phyloP scores from a whole-genome alignment of 1,284 basidiomycete genomes.

The Ceratobasidium papillatum region DNA sequence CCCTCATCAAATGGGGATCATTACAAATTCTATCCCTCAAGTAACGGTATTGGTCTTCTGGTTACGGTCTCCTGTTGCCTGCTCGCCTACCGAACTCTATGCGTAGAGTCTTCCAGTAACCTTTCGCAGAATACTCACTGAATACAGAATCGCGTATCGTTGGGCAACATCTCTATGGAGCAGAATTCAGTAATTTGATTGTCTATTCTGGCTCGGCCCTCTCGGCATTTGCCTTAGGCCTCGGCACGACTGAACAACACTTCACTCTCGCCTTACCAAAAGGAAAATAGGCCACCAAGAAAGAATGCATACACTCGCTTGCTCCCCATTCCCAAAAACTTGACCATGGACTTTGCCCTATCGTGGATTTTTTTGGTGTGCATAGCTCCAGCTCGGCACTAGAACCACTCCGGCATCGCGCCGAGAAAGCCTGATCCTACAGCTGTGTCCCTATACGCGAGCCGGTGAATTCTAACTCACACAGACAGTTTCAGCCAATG shows the following conservation, averaged over 20 bases:
- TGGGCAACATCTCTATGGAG: no score
- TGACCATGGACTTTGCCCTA: no score
- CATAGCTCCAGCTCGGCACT: neutral
- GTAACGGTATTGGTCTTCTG: neutral
- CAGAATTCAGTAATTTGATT: neutral
- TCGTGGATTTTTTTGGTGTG: neutral
- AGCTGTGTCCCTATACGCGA: neutral
- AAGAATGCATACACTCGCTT: neutral
- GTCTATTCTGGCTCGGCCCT: neutral
- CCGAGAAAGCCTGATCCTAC: neutral
- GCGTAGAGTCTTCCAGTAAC: no score
- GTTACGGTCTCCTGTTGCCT: no score
- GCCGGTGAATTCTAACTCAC: neutral
- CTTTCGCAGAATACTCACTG: no score
- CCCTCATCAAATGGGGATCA: neutral
- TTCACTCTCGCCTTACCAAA: neutral
- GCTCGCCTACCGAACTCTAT: neutral
- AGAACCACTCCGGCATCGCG: neutral
- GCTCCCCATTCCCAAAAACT: neutral
- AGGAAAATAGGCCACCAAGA: neutral
- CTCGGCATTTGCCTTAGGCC: neutral
- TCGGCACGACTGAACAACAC: neutral
- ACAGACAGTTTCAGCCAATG: neutral
- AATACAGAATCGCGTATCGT: no score
- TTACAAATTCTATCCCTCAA: neutral